Conservation (phyloP, 768 basidiomycete genomes). For the Psilocybe cubensis region DNA sequence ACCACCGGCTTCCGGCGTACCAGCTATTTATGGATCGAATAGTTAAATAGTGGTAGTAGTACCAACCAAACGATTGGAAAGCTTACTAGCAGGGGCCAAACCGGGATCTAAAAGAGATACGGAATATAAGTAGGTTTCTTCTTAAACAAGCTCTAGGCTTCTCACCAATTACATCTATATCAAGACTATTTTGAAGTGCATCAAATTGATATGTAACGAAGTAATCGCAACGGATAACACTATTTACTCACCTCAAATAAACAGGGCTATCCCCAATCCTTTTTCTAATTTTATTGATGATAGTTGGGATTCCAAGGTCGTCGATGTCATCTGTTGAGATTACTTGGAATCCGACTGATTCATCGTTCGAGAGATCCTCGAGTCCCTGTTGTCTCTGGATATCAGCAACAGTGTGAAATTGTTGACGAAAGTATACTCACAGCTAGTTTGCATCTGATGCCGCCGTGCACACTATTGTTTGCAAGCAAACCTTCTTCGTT, state of each 20-base stretch:
- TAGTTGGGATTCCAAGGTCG: slow-evolving; percentile 70
- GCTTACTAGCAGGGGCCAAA: slow-evolving; percentile 77
- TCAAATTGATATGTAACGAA: background rate
- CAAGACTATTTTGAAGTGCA: slow-evolving; percentile 47
- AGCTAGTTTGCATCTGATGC: slow-evolving; percentile 77
- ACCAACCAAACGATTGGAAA: background rate
- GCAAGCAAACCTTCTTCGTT: slow-evolving; percentile 76
- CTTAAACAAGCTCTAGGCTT: background rate
- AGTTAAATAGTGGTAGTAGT: background rate
- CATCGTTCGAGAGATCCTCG: slow-evolving; percentile 69
- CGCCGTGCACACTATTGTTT: slow-evolving; percentile 83
- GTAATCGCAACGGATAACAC: background rate
- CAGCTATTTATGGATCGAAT: slow-evolving; percentile 47
- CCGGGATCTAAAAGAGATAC: slow-evolving; percentile 57
- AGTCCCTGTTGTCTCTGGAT: slow-evolving; percentile 45
- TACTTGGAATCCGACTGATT: slow-evolving; percentile 74
- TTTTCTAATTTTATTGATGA: slow-evolving; percentile 70
- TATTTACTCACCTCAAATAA: slow-evolving; percentile 64
- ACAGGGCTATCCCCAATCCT: slow-evolving; percentile 78
- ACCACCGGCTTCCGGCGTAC: slow-evolving; percentile 84
- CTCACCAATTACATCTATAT: slow-evolving; percentile 82
- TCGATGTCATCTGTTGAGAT: slow-evolving; percentile 86
- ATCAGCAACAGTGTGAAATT: background rate
- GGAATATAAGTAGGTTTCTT: background rate
- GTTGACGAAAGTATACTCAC: slow-evolving; percentile 23